Conservation (phyloP, 208 protist genomes). For the Wallacemonas rigidus region DNA sequence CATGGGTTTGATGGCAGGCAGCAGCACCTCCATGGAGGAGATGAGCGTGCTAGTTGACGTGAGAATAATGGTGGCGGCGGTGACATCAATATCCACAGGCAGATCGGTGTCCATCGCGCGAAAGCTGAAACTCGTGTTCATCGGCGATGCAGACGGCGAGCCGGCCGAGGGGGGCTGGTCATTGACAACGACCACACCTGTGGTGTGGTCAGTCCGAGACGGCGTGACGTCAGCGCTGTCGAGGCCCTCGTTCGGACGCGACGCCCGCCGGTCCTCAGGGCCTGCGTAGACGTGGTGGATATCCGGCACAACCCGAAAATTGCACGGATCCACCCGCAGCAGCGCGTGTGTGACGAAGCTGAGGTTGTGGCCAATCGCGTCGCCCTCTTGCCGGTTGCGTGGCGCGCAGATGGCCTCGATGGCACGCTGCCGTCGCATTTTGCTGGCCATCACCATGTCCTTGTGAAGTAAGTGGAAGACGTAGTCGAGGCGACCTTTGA, state of each 20-base stretch:
- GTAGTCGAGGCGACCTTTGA: constrained; percentile 38
- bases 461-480: constrained; percentile 40
- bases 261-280: background rate
- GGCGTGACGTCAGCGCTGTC: background rate
- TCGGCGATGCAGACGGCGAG: background rate
- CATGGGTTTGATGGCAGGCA: constrained; percentile 28
- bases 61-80: constrained; percentile 34
- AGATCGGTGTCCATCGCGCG: constrained; percentile 28
- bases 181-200: background rate
- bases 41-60: constrained; percentile 29
- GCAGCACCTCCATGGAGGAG: constrained; percentile 34
- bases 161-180: background rate
- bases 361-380: constrained; percentile 18
- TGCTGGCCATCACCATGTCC: constrained; percentile 35
- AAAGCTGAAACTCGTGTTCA: constrained; percentile 36
- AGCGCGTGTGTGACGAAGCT: constrained; percentile 30
- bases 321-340: constrained; percentile 20
- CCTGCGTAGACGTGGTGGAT: constrained; percentile 21
- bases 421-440: constrained; percentile 14
- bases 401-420: background rate
- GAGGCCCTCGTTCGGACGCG: background rate
- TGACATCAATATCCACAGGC: constrained; percentile 42
- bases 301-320: constrained; percentile 21
- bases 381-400: background rate
- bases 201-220: background rate